These are phyloP conservation scores for Fusarium sp. DNA, from an alignment of 2,329 filamentous ascomycete species.

Conservation along the genomic window DNA sequence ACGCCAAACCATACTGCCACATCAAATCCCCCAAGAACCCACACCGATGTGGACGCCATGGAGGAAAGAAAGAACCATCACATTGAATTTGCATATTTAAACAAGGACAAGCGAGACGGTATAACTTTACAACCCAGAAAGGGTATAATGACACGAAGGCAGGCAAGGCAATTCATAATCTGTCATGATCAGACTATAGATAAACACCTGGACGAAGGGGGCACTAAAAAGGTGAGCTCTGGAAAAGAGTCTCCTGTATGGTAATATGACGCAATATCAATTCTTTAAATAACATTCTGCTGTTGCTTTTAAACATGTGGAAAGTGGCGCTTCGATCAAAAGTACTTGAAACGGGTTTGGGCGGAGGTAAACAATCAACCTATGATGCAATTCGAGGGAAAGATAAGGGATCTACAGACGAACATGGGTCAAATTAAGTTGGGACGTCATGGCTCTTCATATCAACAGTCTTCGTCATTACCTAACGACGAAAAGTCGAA, in stretches of 20 bases:
- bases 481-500: neutral
- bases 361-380: neutral
- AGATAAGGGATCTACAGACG: constrained; percentile 2
- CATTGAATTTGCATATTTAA: constrained; percentile 1
- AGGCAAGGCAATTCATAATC: constrained; percentile 1
- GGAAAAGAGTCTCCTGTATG: constrained; percentile 2
- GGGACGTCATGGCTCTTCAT: constrained; percentile 15
- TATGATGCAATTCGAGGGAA: constrained; percentile 27
- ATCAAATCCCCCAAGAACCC: constrained; percentile 72
- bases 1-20: constrained; percentile 67
- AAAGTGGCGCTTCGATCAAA: neutral
- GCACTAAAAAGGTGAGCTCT: neutral
- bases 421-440: constrained; percentile 2
- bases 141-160: constrained; percentile 36
- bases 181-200: constrained; percentile 6
- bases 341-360: neutral
- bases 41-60: constrained; percentile 69
- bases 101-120: constrained; percentile 17
- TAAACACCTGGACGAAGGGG: neutral
- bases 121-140: constrained; percentile 18
- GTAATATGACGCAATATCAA: constrained; percentile 29
- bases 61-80: constrained; percentile 47
- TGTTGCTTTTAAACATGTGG: neutral
- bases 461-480: neutral
- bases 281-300: constrained; percentile 2